phyloP scores from a whole-genome alignment of 2,329 filamentous ascomycete genomes.

The Penicillium oxalicum region DNA sequence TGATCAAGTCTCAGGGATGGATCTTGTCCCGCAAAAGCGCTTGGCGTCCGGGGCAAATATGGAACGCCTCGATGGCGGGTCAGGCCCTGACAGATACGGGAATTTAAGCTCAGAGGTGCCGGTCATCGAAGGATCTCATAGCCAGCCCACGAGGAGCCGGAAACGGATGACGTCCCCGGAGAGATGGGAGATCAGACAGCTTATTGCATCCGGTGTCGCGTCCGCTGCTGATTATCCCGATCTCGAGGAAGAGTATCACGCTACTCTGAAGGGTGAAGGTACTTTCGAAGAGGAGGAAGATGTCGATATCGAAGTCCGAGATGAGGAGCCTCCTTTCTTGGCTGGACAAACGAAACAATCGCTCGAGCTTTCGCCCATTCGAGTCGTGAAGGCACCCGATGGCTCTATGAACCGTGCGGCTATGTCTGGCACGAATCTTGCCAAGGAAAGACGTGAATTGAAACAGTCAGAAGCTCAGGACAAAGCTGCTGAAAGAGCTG shows the following conservation, averaged over 20 bases:
- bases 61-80: conserved; percentile 63
- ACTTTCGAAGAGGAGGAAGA: conserved; percentile 92
- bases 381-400: conserved; percentile 94
- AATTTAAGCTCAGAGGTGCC: conserved; percentile 51
- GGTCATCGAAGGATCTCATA: conserved; percentile 57
- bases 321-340: conserved; percentile 94
- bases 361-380: conserved; percentile 86
- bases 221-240: conserved; percentile 93
- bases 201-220: conserved; percentile 90
- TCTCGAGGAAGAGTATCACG: conserved; percentile 87
- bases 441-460: conserved; percentile 84
- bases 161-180: conserved; percentile 97
- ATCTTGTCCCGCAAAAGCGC: conserved; percentile 69
- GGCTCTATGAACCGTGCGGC: conserved; percentile 96
- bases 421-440: conserved; percentile 82
- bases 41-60: conserved; percentile 88
- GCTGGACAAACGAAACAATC: conserved; percentile 96
- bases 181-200: conserved; percentile 92
- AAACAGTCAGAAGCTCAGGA: conserved; percentile 83
- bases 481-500: conserved; percentile 64
- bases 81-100: conserved; percentile 51
- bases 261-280: conserved; percentile 76
- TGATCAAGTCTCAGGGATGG: conserved; percentile 79
- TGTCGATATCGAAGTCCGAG: conserved; percentile 90
- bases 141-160: conserved; percentile 57